Evolutionary conservation across 2,329 filamentous ascomycete species (phyloP).

Genomic region (Massarina eburnea): DNA sequence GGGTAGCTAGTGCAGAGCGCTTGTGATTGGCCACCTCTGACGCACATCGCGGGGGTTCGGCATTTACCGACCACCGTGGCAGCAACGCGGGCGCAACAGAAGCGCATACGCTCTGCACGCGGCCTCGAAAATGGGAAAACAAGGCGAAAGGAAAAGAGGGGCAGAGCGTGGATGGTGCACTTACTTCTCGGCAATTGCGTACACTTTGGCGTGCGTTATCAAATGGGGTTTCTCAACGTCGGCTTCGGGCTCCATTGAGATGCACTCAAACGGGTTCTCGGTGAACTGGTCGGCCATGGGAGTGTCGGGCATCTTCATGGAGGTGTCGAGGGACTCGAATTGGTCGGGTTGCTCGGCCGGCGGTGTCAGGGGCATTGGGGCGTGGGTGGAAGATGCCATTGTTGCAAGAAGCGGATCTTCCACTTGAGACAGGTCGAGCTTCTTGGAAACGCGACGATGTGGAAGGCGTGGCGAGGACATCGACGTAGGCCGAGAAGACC

Average conservation of each 20-base stretch:
- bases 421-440: conserved; percentile 34
- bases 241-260: conserved; percentile 34
- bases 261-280: conserved; percentile 32
- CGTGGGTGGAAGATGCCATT: conserved; percentile 22
- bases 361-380: conserved; percentile 27
- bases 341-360: conserved; percentile 23
- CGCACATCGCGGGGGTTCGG: conserved; percentile 35
- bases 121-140: conserved; percentile 9
- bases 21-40: conserved; percentile 33
- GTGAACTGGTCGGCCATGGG: conserved; percentile 38
- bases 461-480: conserved; percentile 20
- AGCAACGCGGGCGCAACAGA: conserved; percentile 17
- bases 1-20: conserved; percentile 10
- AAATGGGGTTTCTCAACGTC: conserved; percentile 46
- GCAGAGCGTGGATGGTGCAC: conserved; percentile 19
- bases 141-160: conserved; percentile 12
- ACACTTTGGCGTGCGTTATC: conserved; percentile 51
- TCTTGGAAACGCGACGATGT: conserved; percentile 19
- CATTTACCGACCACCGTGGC: conserved; percentile 25
- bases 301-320: conserved; percentile 32
- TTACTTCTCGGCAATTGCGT: conserved; percentile 54
- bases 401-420: conserved; percentile 44
- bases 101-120: conserved; percentile 11
- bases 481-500: conserved; percentile 25
- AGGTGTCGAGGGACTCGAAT: conserved; percentile 23